Evolutionary conservation across 441 rosid genomes (phyloP), one percentile per base, ranked within the genome.

Genomic region (Metrosideros polymorpha): DNA sequence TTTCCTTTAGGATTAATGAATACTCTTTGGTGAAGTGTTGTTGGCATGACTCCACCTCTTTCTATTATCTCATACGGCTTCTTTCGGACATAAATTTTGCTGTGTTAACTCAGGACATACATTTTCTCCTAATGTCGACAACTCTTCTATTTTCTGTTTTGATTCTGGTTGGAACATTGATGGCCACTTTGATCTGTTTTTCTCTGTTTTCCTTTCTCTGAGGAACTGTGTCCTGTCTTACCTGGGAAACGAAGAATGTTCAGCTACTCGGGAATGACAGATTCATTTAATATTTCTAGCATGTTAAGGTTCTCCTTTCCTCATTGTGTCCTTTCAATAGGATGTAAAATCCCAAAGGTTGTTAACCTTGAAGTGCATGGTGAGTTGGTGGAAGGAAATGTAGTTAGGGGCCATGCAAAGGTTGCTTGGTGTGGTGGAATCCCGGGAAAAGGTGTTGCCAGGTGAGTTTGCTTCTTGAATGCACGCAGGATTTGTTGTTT

Each of bases 401-500:
- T 89, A 82, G 84, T 98, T 87, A 94, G 89, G 87, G 99, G 98
- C 83, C 89, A 89, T 84, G 97, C 95, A 86, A 91, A 92, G 90
- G 94, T 98, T 88, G 99, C 99, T 86, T 98, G 99, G 99, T 95
- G 99, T 86, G 99, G 99, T 86, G 99, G 98, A 88, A 94, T 94
- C 87, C 99, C 99, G 5, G 99, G 98, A 84, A 96, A 94, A 90
- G 94, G 99, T 83, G 98, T 95, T 91, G 93, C 97, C 49, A 98
- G 99, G 99, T 95, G 83, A 85, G 88, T 55, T 84, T 82, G 55
- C 66, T 77, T 84, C 53, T 82, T 50, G 71, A 57, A 35, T 42
- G 49, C 53, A 12, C 24, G 53, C 59, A 59, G 35, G 27, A 32
- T 30, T 43, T 83, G 50, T 4, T 42, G 13, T 84, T 17, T 84